Evolutionary conservation across 176 grass and related monocot genomes (phyloP).

Genomic region (Oryza glumipatula): DNA sequence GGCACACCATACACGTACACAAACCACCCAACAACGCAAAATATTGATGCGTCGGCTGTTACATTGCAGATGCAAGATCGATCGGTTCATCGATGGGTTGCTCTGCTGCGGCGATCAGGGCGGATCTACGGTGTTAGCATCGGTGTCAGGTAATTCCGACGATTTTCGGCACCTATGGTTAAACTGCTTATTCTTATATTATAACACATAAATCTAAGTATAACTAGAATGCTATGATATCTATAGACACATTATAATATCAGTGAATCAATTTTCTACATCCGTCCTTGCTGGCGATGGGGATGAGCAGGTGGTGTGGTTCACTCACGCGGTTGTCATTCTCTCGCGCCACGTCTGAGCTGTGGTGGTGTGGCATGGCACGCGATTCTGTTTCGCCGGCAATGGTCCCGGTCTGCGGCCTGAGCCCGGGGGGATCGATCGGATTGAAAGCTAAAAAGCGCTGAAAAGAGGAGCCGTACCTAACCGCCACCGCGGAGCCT

Average conservation of each 20-base stretch:
- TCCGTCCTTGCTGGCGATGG: no score
- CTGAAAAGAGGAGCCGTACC: not conserved
- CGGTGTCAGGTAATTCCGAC: no score
- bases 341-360: conserved; percentile 25
- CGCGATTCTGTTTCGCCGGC: not conserved
- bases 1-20: not conserved
- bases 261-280: no score
- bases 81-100: no score
- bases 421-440: not conserved
- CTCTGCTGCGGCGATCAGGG: no score
- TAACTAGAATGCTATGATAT: no score
- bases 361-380: not conserved
- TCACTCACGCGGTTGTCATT: conserved; percentile 47
- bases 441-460: not conserved
- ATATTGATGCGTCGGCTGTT: not conserved
- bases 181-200: no score
- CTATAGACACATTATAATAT: no score
- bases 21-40: not conserved
- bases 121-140: no score
- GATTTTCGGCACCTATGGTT: no score
- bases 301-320: no score
- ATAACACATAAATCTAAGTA: no score
- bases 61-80: not conserved
- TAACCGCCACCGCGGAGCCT: not conserved
- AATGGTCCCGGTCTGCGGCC: not conserved